These are phyloP conservation scores for Ascochyta clinopodiicola DNA, from an alignment of 2,329 filamentous ascomycete species.

Conservation along the genomic window DNA sequence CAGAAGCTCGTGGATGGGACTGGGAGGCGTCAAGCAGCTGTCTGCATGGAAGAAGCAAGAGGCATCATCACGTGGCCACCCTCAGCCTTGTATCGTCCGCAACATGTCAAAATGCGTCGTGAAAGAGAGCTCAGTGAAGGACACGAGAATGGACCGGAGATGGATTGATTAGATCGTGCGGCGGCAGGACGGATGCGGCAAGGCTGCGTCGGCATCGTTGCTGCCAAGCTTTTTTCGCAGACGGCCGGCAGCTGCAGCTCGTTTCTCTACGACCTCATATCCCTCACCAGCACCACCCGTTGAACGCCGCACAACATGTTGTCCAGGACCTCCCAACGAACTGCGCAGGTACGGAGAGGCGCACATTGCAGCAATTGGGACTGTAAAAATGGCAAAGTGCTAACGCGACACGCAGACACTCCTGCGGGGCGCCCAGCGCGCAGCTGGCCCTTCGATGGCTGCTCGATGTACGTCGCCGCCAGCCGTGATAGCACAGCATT, in stretches of 20 bases:
- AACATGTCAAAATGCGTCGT: background rate
- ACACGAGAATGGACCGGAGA: slow-evolving; percentile 14
- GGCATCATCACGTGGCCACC: background rate
- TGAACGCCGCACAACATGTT: slow-evolving; percentile 49
- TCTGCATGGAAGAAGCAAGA: background rate
- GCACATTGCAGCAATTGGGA: slow-evolving; percentile 31
- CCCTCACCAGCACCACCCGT: slow-evolving; percentile 41
- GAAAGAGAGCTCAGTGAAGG: slow-evolving; percentile 1
- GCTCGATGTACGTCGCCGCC: slow-evolving; percentile 58
- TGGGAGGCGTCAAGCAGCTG: background rate
- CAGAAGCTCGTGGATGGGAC: background rate
- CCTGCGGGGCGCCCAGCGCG: slow-evolving; percentile 60
- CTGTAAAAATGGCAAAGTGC: slow-evolving; percentile 16
- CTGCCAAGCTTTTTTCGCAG: slow-evolving; percentile 44
- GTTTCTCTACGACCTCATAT: slow-evolving; percentile 41
- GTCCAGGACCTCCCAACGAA: slow-evolving; percentile 53
- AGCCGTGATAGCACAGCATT: background rate
- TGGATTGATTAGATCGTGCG: slow-evolving; percentile 23
- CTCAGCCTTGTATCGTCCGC: background rate
- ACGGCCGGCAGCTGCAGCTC: slow-evolving; percentile 42
- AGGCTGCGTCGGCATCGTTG: slow-evolving; percentile 28
- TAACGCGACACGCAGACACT: slow-evolving; percentile 56
- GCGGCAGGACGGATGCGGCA: slow-evolving; percentile 29
- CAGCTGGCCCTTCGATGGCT: slow-evolving; percentile 58
- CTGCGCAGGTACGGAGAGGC: slow-evolving; percentile 55